Evolutionary conservation across 495 filamentous ascomycete genomes (phyloP).

Genomic region (Penicillium pulvis): DNA sequence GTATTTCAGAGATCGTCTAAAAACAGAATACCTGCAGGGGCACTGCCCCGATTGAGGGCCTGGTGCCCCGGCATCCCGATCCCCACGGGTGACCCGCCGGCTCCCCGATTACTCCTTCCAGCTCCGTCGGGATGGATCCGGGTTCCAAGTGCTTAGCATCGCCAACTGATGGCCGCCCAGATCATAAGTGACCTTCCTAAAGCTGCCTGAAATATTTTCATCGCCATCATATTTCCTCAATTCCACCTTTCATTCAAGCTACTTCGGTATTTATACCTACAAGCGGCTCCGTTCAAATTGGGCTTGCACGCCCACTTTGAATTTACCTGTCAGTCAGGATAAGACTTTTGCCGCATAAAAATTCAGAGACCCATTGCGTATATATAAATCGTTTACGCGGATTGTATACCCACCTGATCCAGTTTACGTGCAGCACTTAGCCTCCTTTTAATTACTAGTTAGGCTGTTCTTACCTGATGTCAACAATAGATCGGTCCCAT

Average conservation of each 20-base stretch:
- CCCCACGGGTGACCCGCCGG: conserved; percentile 5
- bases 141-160: not conserved
- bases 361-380: not conserved
- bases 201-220: not conserved
- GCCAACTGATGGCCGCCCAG: not conserved
- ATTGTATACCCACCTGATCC: not conserved
- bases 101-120: not conserved
- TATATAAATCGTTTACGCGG: not conserved
- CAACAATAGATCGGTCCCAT: not conserved
- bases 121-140: not conserved
- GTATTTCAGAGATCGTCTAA: not conserved
- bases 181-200: not conserved
- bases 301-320: not conserved
- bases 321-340: not conserved
- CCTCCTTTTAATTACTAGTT: too few relatives aligned
- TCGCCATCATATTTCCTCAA: not conserved
- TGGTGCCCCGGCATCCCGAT: conserved; percentile 13
- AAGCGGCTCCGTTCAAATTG: not conserved
- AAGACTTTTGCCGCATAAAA: not conserved
- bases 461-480: not conserved
- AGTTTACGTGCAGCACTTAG: not conserved
- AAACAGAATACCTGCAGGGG: not conserved
- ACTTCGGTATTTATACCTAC: not conserved
- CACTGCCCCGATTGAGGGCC: conserved; percentile 3
- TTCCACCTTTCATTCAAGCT: not conserved